Conservation (phyloP, 176 grass and related monocot genomes). For the Oryza glaberrima region DNA sequence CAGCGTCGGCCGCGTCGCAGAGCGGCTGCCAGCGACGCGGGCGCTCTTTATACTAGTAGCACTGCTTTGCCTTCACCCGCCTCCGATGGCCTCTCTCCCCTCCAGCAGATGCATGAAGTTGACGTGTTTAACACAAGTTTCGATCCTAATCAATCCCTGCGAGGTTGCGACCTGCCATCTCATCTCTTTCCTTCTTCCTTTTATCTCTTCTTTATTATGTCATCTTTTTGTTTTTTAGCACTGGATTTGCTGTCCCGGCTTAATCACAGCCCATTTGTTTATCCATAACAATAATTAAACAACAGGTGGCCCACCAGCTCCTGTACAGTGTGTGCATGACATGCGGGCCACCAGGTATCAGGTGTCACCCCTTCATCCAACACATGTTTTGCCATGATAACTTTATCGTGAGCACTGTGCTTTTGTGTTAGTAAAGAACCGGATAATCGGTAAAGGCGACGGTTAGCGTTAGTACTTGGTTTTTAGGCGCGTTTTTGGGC, state of each 20-base stretch:
- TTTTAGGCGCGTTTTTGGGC: constrained; percentile 9
- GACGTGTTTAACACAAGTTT: constrained; percentile 25
- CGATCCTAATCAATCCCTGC: constrained; percentile 27
- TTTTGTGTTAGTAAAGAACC: too few species aligned
- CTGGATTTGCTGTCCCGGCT: constrained; percentile 35
- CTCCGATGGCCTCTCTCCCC: not conserved
- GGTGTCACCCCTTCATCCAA: not conserved
- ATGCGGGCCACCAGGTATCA: not conserved
- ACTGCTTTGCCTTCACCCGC: not conserved
- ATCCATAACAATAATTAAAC: not conserved
- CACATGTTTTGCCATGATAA: too few species aligned
- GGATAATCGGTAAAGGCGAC: not conserved
- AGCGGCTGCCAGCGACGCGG: constrained; percentile 29
- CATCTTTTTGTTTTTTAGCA: constrained; percentile 26
- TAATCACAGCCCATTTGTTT: constrained; percentile 13
- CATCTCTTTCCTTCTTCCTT: not conserved
- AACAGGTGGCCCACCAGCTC: not conserved
- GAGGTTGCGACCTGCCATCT: too few species aligned
- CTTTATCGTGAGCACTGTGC: not conserved
- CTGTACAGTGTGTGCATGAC: not conserved
- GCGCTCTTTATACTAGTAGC: constrained; percentile 36
- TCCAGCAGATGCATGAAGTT: not conserved
- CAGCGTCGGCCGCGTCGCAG: constrained; percentile 27
- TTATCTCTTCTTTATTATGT: not conserved
- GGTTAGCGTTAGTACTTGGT: not conserved